Base-by-base conservation (phyloP, 495 filamentous ascomycete species). In the Penicillium tannophilum region DNA sequence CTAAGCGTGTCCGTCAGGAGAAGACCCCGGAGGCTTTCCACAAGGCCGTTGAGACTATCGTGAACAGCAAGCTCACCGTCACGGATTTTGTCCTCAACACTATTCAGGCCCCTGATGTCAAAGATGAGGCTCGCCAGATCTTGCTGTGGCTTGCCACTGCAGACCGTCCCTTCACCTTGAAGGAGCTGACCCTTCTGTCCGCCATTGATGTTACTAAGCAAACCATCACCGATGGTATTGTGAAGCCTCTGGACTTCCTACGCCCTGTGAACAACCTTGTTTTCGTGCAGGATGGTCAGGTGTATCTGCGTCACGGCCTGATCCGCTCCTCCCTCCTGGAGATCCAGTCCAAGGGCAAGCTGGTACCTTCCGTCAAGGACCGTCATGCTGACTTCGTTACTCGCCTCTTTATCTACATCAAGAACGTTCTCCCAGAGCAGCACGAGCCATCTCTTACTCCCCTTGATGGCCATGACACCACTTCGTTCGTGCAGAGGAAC, bases 221-320 rank as follows among this genome's bases (percentile, higher is more conserved):
- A 19, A 70, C 59, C 1, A 51, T 75, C 16, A 60, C 48, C 4
- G 67, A 72, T 14, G 59, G 56, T 2, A 65, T 67, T 12, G 4
- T 66, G 4, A 66, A 73, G 8, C 53, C 61, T 12, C 33, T 59
- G 35, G 28, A 63, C 0, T 35, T 64, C 11, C 56, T 76, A 10
- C 68, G 63, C 52, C 63, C 74, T 0, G 43, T 75, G 10, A 59
- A 44, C 19, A 59, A 67, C 5, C 58, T 76, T 24, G 60, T 76
- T 0, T 72, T 66, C 55, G n/a, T 69, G 19, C 72, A 75, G 30
- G 70, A 73, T 55, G 66, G 66, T 11, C 63, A 70, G 30, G 65
- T 76, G 2, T 71, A 68, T 26, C 63, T 76, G 12, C 71, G 72
- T 9, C 74, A 76, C 28, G 69, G 63, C 3, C 61, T 70, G 16